Evolutionary conservation across 768 basidiomycete species (phyloP), one percentile per base, ranked within the genome.

Genomic region (Tricholoma sp.): DNA sequence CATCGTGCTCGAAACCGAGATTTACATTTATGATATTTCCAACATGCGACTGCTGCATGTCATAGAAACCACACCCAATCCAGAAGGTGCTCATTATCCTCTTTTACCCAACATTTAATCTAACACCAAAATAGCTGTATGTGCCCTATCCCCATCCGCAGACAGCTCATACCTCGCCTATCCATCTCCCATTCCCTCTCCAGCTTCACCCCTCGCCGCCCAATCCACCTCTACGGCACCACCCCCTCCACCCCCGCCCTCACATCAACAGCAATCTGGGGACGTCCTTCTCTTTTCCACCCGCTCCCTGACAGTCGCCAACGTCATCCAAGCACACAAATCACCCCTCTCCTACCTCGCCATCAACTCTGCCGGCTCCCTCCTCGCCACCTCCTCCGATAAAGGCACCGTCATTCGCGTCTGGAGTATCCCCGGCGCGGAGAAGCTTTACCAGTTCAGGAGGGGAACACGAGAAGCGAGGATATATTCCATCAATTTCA

Each of bases 1-100:
- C 31, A 94, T 99, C 63, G 89, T 98, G 6, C 82, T 99, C 50
- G 97, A 98, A 68, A 83, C 83, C n/a, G 95, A 98, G 71, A 98
- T 99, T 47, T 99, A 99, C 76, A 94, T 98, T 50, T 98, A 98
- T 67, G 97, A 99, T 69, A 98, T 98, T 65, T 91, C 89, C 49
- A 99, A 98, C 62, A 98, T 99, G 97, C 88, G 94, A 56, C 80
- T 99, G 28, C 74, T 97, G 37, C 96, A 98, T 70, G 96, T 98
- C 39, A 95, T 98, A 45, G 97, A 99, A 75, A 98, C 97, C 0
- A 88, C 91, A 7, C 84, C 92, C 0, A 99, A 99, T 69, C 94
- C 96, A 2, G 89, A 97, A 66, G 95, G 95, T 93, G 71, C 61
- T 72, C 69, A 45, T 3, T 28, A 17, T 18, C 39, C 17, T 4